Evolutionary conservation across 1,139 yeast genomes (phyloP).

Genomic region (Candida tetrigidarum): DNA sequence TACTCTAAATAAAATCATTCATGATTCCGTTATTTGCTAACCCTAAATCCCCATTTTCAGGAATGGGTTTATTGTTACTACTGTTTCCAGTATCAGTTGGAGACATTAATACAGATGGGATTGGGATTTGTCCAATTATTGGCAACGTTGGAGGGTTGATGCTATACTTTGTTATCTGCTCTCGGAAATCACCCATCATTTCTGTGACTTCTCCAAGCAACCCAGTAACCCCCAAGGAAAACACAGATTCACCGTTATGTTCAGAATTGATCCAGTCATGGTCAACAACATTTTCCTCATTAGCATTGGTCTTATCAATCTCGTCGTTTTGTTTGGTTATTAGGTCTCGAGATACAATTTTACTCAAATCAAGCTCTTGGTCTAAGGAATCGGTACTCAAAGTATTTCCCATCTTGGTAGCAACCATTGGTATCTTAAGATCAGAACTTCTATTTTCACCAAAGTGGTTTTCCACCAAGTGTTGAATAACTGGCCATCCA

Average conservation of each 20-base stretch:
- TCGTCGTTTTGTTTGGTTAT: constrained; percentile 37
- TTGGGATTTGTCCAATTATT: constrained; percentile 18
- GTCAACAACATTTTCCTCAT: constrained; percentile 15
- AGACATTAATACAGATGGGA: constrained; percentile 13
- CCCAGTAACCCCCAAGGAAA: constrained; percentile 76
- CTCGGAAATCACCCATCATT: constrained; percentile 41
- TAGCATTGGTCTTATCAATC: constrained; percentile 32
- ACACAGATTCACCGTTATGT: constrained; percentile 52
- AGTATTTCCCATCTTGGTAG: neutral
- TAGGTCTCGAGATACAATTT: constrained; percentile 40
- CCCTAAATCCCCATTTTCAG: constrained; percentile 23
- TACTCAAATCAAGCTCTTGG: constrained; percentile 32
- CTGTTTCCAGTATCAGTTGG: constrained; percentile 7
- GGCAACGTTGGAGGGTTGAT: constrained; percentile 17
- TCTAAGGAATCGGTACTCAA: constrained; percentile 27
- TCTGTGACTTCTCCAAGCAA: constrained; percentile 66
- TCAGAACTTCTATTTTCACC: constrained; percentile 17
- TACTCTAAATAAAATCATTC: constrained; percentile 31
- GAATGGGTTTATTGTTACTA: constrained; percentile 7
- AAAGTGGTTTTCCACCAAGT: constrained; percentile 55
- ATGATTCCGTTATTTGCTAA: constrained; percentile 23
- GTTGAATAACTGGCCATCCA: constrained; percentile 95
- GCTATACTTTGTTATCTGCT: constrained; percentile 39
- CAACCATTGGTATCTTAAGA: constrained; percentile 8
- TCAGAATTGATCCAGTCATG: constrained; percentile 56